phyloP scores from a whole-genome alignment of 768 basidiomycete genomes.

The Fomitopsis serialis region DNA sequence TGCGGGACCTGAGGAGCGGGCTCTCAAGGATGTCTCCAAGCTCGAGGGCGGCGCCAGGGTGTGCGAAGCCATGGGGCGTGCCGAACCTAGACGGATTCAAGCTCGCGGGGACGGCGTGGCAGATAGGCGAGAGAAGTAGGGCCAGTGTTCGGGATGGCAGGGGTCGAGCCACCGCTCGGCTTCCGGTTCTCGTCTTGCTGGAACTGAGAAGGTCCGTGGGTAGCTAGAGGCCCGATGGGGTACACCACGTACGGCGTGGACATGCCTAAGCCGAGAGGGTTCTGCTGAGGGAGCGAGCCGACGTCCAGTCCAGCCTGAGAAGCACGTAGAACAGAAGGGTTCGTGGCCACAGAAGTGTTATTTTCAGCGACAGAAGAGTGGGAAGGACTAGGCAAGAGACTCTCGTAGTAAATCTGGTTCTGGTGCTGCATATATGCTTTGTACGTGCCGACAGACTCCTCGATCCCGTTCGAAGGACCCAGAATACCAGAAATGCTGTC shows the following conservation, averaged over 20 bases:
- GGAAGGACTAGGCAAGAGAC: conserved; percentile 19
- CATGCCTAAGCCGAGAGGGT: neutral
- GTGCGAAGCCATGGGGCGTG: neutral
- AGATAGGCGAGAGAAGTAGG: no score
- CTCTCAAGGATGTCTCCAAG: conserved; percentile 19
- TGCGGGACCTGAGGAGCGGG: conserved; percentile 13
- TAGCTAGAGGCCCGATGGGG: no score
- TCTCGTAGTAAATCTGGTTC: conserved; percentile 42
- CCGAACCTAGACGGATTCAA: conserved; percentile 1
- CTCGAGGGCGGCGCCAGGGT: conserved; percentile 5
- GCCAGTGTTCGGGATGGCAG: no score
- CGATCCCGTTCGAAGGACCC: conserved; percentile 38
- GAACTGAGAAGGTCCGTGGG: no score
- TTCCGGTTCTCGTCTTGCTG: no score
- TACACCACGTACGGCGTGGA: neutral
- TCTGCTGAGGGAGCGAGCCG: neutral
- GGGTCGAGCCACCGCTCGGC: no score
- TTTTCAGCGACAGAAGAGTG: conserved; percentile 9
- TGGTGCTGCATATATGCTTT: conserved; percentile 45
- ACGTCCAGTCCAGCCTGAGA: conserved; percentile 4
- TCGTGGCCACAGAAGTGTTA: neutral
- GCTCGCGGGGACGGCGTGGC: neutral
- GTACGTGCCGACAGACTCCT: conserved; percentile 50
- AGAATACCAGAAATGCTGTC: conserved; percentile 44
- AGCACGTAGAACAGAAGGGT: neutral